phyloP scores from a whole-genome alignment of 106 monocot species.

The Allium cepa region DNA sequence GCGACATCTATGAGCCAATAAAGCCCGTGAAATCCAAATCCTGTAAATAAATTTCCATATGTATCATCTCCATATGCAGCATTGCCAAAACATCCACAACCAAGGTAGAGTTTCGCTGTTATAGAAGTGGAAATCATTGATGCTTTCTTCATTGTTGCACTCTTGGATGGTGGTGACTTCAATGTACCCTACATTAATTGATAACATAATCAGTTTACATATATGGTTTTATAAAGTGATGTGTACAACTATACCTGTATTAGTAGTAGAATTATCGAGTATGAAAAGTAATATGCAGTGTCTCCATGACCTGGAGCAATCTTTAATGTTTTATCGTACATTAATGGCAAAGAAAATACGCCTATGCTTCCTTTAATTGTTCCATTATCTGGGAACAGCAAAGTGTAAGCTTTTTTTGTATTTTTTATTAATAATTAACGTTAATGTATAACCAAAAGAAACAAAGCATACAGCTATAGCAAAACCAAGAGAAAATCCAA shows the following conservation, averaged over 20 bases:
- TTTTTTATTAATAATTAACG: neutral
- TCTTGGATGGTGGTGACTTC: constrained; percentile 75
- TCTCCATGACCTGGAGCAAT: constrained; percentile 79
- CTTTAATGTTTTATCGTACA: constrained; percentile 58
- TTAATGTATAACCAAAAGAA: neutral
- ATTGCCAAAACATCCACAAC: constrained; percentile 89
- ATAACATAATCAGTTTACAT: neutral
- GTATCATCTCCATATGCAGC: constrained; percentile 85
- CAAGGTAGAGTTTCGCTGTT: constrained; percentile 90
- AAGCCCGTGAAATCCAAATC: constrained; percentile 90
- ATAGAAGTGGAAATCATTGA: constrained; percentile 41
- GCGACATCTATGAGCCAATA: constrained; percentile 89
- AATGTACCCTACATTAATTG: constrained; percentile 52
- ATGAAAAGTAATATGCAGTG: constrained; percentile 81
- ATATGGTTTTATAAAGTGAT: neutral
- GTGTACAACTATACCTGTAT: constrained; percentile 44
- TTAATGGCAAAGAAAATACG: constrained; percentile 37
- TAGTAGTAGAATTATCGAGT: constrained; percentile 60
- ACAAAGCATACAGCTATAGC: constrained; percentile 68
- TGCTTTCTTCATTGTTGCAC: constrained; percentile 79
- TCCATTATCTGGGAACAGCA: constrained; percentile 34
- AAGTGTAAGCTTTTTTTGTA: neutral
- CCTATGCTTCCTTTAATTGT: constrained; percentile 47
- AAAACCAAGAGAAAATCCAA: constrained; percentile 64
- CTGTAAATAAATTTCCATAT: constrained; percentile 81